phyloP scores from a whole-genome alignment of 2,329 filamentous ascomycete genomes.

The Cytospora chrysosperma region DNA sequence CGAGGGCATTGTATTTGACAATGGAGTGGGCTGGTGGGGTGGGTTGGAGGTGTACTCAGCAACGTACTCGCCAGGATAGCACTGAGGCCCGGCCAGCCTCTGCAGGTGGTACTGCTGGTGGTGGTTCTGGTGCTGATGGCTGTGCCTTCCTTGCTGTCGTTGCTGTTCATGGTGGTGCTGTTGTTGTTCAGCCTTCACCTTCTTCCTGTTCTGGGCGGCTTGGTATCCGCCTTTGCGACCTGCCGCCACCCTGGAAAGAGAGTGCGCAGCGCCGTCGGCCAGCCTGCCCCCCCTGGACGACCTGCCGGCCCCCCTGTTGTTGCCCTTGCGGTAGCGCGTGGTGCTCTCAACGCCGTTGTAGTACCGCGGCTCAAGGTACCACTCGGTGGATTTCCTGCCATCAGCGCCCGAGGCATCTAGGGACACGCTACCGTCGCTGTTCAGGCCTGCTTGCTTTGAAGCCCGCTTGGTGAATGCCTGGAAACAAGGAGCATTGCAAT shows the following conservation, averaged over 20 bases:
- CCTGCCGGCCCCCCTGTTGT: constrained; percentile 32
- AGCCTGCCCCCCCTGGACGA: constrained; percentile 6
- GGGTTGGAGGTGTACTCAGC: not conserved
- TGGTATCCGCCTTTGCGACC: constrained; percentile 32
- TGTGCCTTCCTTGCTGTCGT: constrained; percentile 4
- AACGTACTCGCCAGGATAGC: not conserved
- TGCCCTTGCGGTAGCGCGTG: constrained; percentile 68
- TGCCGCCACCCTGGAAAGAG: constrained; percentile 28
- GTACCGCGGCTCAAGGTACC: constrained; percentile 72
- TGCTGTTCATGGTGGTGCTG: constrained; percentile 14
- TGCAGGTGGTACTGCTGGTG: constrained; percentile 10
- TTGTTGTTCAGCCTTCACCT: constrained; percentile 14
- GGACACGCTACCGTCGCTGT: constrained; percentile 19
- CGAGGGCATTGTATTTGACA: not conserved
- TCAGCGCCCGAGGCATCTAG: constrained; percentile 34
- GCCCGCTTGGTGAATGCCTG: constrained; percentile 34
- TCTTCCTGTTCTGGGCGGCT: constrained; percentile 29
- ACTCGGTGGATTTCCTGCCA: constrained; percentile 68
- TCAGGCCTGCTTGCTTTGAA: constrained; percentile 9
- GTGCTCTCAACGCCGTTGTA: constrained; percentile 78
- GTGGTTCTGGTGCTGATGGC: not conserved
- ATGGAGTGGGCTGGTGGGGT: not conserved
- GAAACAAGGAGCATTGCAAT: not conserved
- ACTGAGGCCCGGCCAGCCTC: not conserved
- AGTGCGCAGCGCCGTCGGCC: constrained; percentile 15